These are phyloP conservation scores for Hura crepitans DNA, from an alignment of 441 rosid genomes.

Conservation along the genomic window DNA sequence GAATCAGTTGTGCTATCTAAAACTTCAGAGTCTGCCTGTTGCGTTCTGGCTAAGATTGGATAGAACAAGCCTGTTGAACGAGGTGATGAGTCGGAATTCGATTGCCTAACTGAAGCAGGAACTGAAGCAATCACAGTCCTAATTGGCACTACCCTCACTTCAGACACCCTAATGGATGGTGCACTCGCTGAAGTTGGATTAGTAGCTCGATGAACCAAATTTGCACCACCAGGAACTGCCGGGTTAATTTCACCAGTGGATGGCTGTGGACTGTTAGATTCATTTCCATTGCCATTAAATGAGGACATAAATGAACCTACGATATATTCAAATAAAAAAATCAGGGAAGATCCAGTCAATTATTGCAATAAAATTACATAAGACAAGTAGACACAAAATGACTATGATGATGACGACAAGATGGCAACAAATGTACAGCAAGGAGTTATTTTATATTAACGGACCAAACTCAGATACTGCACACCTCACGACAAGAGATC, in stretches of 20 bases:
- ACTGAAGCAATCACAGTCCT: constrained; percentile 61
- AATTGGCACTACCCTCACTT: constrained; percentile 58
- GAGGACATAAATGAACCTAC: constrained; percentile 40
- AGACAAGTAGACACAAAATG: too few relatives aligned
- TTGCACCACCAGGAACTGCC: constrained; percentile 33
- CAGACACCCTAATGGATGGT: constrained; percentile 46
- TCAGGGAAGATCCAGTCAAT: too few relatives aligned
- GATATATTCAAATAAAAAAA: too few relatives aligned
- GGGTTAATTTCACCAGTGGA: constrained; percentile 37
- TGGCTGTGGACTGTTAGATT: constrained; percentile 34
- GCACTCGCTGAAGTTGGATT: constrained; percentile 38
- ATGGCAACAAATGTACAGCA: too few relatives aligned
- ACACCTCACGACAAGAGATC: too few relatives aligned
- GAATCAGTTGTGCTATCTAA: too few relatives aligned
- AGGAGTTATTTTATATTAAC: too few relatives aligned
- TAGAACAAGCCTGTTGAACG: constrained; percentile 40
- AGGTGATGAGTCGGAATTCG: constrained; percentile 48
- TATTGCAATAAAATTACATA: too few relatives aligned
- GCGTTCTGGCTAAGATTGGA: constrained; percentile 54
- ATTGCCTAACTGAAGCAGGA: constrained; percentile 43
- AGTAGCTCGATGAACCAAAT: constrained; percentile 31
- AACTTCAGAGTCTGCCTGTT: constrained; percentile 37
- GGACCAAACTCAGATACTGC: too few relatives aligned
- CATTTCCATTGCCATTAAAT: constrained; percentile 37
- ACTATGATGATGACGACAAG: too few relatives aligned